Evolutionary conservation across 2,329 filamentous ascomycete genomes (phyloP).

Genomic region (Paracamarosporium sp.): DNA sequence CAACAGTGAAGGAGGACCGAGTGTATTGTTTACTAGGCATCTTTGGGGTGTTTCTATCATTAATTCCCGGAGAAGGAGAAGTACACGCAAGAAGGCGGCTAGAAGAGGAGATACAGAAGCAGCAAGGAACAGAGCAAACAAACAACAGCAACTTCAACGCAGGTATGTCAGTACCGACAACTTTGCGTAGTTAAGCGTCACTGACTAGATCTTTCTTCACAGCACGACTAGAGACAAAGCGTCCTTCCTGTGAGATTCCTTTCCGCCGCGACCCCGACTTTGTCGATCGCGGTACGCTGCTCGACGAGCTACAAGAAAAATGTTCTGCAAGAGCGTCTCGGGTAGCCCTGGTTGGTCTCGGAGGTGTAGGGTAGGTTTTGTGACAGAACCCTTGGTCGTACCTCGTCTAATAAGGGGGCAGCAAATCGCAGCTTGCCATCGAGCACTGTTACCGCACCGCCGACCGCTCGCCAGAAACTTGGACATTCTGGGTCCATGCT

Average conservation of each 20-base stretch:
- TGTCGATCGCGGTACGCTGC: conserved; percentile 15
- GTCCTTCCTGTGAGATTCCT: conserved; percentile 25
- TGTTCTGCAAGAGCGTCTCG: conserved; percentile 9
- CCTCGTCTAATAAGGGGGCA: conserved; percentile 4
- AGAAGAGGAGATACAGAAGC: no score
- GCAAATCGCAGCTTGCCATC: conserved; percentile 19
- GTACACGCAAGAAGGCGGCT: no score
- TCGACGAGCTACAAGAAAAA: not conserved
- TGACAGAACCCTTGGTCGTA: not conserved
- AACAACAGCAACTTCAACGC: no score
- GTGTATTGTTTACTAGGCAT: no score
- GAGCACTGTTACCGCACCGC: conserved; percentile 12
- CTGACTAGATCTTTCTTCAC: no score
- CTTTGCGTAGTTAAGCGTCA: no score
- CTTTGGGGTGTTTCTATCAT: no score
- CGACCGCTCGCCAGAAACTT: conserved; percentile 11
- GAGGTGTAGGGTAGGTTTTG: conserved; percentile 8
- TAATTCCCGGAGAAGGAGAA: no score
- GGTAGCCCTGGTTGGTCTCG: no score
- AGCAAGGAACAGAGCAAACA: no score
- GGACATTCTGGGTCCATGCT: conserved; percentile 16
- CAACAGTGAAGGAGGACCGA: no score
- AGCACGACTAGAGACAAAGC: conserved; percentile 17
- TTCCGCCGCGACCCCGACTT: conserved; percentile 30
- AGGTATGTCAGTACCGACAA: no score